Evolutionary conservation across 805 yeast species (phyloP).

Genomic region (Sugiyamaella mastotermitis): DNA sequence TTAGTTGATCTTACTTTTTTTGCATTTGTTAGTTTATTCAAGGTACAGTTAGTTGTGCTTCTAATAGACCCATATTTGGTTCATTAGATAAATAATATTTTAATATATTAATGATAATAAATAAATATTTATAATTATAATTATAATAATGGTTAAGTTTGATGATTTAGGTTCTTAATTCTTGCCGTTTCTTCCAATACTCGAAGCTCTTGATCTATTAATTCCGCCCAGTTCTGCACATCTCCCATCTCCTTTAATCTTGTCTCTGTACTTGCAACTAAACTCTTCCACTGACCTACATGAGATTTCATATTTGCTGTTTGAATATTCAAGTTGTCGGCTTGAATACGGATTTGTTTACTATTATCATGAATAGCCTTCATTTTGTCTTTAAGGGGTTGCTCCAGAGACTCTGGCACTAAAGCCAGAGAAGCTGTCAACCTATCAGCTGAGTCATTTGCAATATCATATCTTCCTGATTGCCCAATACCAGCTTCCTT

Average conservation of each 20-base stretch:
- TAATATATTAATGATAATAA: too few relatives aligned
- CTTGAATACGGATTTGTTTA: conserved; percentile 17
- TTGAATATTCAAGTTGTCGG: conserved; percentile 5
- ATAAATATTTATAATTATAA: too few relatives aligned
- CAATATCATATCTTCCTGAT: conserved; percentile 16
- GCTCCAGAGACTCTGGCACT: conserved; percentile 18
- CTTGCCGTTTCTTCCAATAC: conserved; percentile 66
- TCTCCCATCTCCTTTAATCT: conserved; percentile 30
- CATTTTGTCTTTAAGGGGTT: conserved; percentile 23
- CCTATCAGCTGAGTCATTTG: conserved; percentile 11
- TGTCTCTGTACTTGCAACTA: conserved; percentile 10
- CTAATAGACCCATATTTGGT: too few relatives aligned
- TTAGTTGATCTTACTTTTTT: too few relatives aligned
- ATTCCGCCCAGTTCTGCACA: conserved; percentile 56
- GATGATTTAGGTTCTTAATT: too few relatives aligned
- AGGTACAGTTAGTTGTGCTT: too few relatives aligned
- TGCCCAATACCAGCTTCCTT: conserved; percentile 23
- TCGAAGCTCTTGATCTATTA: conserved; percentile 64
- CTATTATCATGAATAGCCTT: conserved; percentile 20
- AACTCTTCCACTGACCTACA: conserved; percentile 8
- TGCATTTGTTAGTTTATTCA: too few relatives aligned
- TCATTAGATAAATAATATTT: too few relatives aligned
- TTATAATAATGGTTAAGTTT: too few relatives aligned
- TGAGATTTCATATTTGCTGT: conserved; percentile 8
- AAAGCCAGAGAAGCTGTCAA: conserved; percentile 9